phyloP scores from a whole-genome alignment of 164 flowering plant species.

The Annona squamosa region DNA sequence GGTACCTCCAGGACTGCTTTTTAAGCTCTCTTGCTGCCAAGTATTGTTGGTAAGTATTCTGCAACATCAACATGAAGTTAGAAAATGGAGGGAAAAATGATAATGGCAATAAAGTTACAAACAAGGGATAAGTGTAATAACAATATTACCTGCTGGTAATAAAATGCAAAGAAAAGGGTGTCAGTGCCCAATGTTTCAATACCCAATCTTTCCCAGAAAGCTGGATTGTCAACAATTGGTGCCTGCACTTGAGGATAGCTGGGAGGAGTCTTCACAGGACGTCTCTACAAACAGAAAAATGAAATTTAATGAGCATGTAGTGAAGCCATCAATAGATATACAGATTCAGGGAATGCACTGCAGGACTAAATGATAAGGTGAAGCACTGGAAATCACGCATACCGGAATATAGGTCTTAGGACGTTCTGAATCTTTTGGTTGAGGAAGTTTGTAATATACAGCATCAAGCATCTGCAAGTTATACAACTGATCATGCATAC shows the following conservation, averaged over 20 bases:
- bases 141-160: conserved; percentile 75
- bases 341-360: not conserved
- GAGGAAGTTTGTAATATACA: conserved; percentile 82
- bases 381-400: conserved; percentile 16
- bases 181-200: conserved; percentile 59
- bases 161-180: conserved; percentile 87
- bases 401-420: conserved; percentile 80
- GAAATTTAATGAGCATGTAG: not conserved
- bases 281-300: conserved; percentile 45
- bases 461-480: conserved; percentile 91
- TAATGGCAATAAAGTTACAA: not conserved
- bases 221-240: conserved; percentile 84
- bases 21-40: conserved; percentile 94
- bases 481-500: conserved; percentile 65
- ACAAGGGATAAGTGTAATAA: not conserved
- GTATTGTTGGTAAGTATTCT: conserved; percentile 97
- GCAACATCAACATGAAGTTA: conserved; percentile 13
- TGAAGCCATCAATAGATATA: not conserved
- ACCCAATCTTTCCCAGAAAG: conserved; percentile 85
- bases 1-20: conserved; percentile 98
- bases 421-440: conserved; percentile 93
- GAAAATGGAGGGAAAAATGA: not conserved
- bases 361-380: not conserved
- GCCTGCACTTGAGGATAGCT: conserved; percentile 95
- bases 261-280: conserved; percentile 69